Percentiles rank a stretch among this genome's conserved stretches.
Evolutionary conservation across 2,329 filamentous ascomycete species (phyloP).

Genomic region (Fusarium duplospermum): DNA sequence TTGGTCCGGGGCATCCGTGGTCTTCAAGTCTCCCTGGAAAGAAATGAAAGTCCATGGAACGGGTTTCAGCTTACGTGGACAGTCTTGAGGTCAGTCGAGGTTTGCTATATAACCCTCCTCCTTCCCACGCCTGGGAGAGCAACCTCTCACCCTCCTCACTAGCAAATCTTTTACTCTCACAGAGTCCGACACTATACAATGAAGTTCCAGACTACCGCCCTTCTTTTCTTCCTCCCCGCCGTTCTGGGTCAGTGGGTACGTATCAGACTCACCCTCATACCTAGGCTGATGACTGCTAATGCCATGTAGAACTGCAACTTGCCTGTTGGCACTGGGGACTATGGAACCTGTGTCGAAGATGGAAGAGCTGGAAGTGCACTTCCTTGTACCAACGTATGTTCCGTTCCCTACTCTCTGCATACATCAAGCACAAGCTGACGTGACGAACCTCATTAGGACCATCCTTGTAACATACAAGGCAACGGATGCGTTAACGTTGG

Average conservation of each 20-base stretch:
- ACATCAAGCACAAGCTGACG: background rate
- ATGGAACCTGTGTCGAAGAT: background rate
- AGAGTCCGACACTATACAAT: background rate
- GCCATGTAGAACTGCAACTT: background rate
- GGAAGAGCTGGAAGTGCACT: background rate
- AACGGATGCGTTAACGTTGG: background rate
- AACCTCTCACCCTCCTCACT: background rate
- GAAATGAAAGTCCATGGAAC: background rate
- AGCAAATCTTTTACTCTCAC: accelerated
- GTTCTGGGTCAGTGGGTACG: background rate
- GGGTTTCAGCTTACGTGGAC: background rate
- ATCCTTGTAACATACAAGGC: background rate
- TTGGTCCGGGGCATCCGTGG: background rate
- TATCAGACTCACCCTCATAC: background rate
- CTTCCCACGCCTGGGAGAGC: accelerated
- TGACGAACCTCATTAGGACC: background rate
- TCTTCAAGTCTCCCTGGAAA: background rate
- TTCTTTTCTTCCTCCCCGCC: background rate
- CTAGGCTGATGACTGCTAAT: background rate
- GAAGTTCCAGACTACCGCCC: background rate
- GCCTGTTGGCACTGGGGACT: background rate
- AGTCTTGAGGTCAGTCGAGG: background rate
- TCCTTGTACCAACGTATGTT: background rate
- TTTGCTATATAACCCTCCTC: background rate
- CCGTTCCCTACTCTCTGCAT: background rate